Evolutionary conservation across 306 rosid genomes (phyloP), one percentile per base, ranked within the genome.

Genomic region (Vigna radiata): DNA sequence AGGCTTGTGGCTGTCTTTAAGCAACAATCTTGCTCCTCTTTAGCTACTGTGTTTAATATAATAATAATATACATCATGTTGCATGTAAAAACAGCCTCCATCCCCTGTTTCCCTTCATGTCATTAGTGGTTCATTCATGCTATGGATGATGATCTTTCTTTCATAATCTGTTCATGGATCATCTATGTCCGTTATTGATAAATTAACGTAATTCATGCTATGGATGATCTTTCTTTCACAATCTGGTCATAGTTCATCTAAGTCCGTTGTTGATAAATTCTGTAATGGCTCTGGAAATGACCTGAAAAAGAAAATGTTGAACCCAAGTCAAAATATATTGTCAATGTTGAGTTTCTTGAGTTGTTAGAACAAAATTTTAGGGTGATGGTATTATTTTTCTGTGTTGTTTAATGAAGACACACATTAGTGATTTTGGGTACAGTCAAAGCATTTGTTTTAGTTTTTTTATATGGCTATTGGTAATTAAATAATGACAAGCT

Each of bases 1-100:
- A 31, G 46, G 25, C 46, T 70, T 78, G 64, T 36, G 71, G 80
- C 48, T 27, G 33, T 13, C 23, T 69, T 31, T 53, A 25, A 15
- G 77, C 73, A 44, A 27, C 70, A 16, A 10, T 58, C 21, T 67
- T 29, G 41, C 47, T 27, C 53, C 36, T 50, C 14, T 52, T 8
- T 76, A 21, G 56, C 4, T 68, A 77, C 27, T 54, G 25, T 44
- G 37, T 33, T 29, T 48, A 49, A 61, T 33, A 3, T 31, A 61
- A 75, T 48, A 75, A 47, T 77, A 77, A 39, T 76, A 25, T 76
- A 16, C 58, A 54, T 41, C 41, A 29, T 18, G 39, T 56, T 56
- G n/a, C 63, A 56, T 25, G 17, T 58, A 12, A 36, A 58, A 58
- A 58, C 17, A 11, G 3, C 63, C n/a, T 25, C 63, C 13, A 17